Evolutionary conservation across 73 alveolate genomes (phyloP).

Genomic region (Tetrahymena borealis): DNA sequence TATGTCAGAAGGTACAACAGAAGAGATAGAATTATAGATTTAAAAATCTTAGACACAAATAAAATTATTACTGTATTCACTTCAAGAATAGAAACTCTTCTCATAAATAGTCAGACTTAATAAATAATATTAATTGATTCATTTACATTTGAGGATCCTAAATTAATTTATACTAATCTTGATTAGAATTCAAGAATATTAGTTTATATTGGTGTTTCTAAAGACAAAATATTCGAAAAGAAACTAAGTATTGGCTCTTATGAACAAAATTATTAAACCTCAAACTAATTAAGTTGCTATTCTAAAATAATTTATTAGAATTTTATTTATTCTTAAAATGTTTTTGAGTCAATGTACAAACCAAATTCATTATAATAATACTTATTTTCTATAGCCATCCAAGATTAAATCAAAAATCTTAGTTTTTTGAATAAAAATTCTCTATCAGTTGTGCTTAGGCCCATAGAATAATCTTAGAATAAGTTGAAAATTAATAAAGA

Average conservation of each 20-base stretch:
- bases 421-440: not conserved
- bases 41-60: not conserved
- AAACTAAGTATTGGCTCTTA: not conserved
- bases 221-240: not conserved
- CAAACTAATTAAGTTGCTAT: not conserved
- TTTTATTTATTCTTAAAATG: not conserved
- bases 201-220: not conserved
- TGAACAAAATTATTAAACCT: not conserved
- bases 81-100: not conserved
- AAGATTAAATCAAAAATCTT: not conserved
- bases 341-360: not conserved
- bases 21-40: not conserved
- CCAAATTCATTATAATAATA: not conserved
- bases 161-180: not conserved
- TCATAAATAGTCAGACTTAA: not conserved
- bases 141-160: not conserved
- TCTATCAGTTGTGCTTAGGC: not conserved
- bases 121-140: not conserved
- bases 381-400: not conserved
- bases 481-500: not conserved
- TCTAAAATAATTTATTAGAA: not conserved
- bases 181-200: not conserved
- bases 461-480: not conserved
- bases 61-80: not conserved
- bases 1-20: not conserved